Evolutionary conservation across 2,329 filamentous ascomycete species (phyloP).

Genomic region (Aspergillus sp.): DNA sequence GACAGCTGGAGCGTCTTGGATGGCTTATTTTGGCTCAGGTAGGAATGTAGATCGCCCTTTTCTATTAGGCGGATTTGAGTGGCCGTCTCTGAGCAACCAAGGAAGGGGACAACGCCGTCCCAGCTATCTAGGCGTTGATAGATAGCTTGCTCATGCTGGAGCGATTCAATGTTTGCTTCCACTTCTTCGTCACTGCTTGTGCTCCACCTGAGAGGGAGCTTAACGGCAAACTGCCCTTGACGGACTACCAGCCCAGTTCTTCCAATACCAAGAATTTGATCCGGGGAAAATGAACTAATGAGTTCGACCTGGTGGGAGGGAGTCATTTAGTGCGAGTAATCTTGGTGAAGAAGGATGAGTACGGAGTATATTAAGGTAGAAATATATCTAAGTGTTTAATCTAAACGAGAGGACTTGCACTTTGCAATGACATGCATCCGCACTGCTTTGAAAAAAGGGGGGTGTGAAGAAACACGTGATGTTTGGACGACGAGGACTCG

Average conservation of each 20-base stretch:
- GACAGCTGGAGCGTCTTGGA: constrained; percentile 11
- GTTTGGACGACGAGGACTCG: no score
- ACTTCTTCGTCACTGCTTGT: constrained; percentile 12
- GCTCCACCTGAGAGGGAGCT: constrained; percentile 10
- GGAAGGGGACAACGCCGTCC: constrained; percentile 2
- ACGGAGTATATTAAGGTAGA: not conserved
- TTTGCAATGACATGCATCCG: no score
- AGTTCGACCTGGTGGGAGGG: not conserved
- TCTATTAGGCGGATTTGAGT: constrained; percentile 9
- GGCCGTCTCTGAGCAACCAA: constrained; percentile 6
- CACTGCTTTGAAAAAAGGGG: no score
- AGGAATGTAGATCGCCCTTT: constrained; percentile 14
- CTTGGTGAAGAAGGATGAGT: not conserved
- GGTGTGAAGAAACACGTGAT: no score
- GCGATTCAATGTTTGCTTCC: constrained; percentile 13
- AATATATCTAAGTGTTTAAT: not conserved
- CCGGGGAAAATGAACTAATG: not conserved
- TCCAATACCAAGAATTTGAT: constrained; percentile 7
- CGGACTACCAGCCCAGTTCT: constrained; percentile 14
- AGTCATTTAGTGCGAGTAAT: not conserved
- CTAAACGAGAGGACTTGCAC: no score
- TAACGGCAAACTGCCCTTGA: constrained; percentile 11
- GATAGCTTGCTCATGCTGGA: constrained; percentile 16
- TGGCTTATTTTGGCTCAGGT: constrained; percentile 5
- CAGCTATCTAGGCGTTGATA: constrained; percentile 8